A percentile compares a stretch with the other conserved stretches of the same genome.
Evolutionary conservation across 495 filamentous ascomycete genomes (phyloP).

Genomic region (Letharia lupina): DNA sequence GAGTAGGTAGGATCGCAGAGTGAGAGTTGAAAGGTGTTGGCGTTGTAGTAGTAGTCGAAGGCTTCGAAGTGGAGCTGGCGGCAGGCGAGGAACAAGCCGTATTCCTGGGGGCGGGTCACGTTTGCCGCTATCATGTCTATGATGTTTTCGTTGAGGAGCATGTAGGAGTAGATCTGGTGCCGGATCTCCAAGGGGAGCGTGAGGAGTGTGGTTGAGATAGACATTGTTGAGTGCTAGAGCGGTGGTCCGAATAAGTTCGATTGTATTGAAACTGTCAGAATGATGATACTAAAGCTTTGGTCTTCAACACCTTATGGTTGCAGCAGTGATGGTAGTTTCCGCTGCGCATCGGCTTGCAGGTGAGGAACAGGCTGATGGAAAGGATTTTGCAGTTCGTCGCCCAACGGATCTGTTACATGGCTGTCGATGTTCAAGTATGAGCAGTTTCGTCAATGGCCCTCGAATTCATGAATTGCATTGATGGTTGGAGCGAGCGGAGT

Average conservation of each 20-base stretch:
- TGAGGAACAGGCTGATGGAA: too few relatives aligned
- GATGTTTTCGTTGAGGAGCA: background rate
- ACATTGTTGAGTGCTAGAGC: background rate
- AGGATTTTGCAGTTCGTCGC: too few relatives aligned
- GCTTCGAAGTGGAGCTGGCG: background rate
- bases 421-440: too few relatives aligned
- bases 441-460: too few relatives aligned
- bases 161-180: background rate
- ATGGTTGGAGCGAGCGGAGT: too few relatives aligned
- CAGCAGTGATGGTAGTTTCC: background rate
- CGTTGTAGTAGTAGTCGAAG: background rate
- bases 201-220: background rate
- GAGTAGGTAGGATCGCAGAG: background rate
- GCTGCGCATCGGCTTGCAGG: too few relatives aligned
- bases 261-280: background rate
- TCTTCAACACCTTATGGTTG: background rate
- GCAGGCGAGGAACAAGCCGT: background rate
- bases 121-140: background rate
- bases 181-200: background rate
- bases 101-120: background rate
- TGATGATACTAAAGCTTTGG: background rate
- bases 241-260: background rate
- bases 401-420: too few relatives aligned
- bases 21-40: background rate
- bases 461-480: too few relatives aligned